Evolutionary conservation across 352 stramenopile genomes (phyloP), one percentile per base, ranked within the genome.

Genomic region (Thraustochytrium sp.): DNA sequence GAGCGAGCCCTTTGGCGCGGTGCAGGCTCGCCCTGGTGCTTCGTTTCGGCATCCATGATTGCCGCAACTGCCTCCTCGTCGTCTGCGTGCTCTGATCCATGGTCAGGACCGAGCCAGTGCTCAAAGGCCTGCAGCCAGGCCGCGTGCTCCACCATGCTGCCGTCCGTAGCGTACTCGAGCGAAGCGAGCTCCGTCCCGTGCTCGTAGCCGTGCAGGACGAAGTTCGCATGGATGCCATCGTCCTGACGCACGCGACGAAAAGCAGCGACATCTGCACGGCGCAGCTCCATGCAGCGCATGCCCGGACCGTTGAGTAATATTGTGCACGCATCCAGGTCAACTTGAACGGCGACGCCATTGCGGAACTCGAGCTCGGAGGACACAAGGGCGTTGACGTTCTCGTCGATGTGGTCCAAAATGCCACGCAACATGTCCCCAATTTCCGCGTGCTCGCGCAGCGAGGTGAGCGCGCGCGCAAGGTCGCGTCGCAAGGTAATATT

Each of bases 61-160:
- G 59, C 13, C 26, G 55, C 26, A 40, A 29, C 55, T 29, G 55
- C 36, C 26, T 26, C 2, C 18, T 26, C 9, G 13, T 75, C 37
- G 36, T 75, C 37, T 8, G 4, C 8, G 8, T 34, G 26, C 54
- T 55, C 62, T 75, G 8, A 13, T 61, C 8, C 8, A 9, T 75
- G 23, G 11, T 38, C 44, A 21, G 68, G 68, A 34, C 46, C 68
- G 26, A 80, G 68, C 68, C 68, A 80, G n/a, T 80, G 68, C 53
- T 80, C 68, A 75, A 80, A 63, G 0, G 68, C 48, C 34, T 80
- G 68, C 0, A 80, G 68, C 68, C 68, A 80, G 1, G 68, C 48
- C 13, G 46, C 68, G 9, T 65, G 53, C 18, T 80, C 65, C 11
- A 55, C 65, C 13, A 38, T 65, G 13, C 21, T 44, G 13, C 40